Base-by-base conservation (phyloP, 495 filamentous ascomycete genomes). In the Astrothelium macrocarpum region DNA sequence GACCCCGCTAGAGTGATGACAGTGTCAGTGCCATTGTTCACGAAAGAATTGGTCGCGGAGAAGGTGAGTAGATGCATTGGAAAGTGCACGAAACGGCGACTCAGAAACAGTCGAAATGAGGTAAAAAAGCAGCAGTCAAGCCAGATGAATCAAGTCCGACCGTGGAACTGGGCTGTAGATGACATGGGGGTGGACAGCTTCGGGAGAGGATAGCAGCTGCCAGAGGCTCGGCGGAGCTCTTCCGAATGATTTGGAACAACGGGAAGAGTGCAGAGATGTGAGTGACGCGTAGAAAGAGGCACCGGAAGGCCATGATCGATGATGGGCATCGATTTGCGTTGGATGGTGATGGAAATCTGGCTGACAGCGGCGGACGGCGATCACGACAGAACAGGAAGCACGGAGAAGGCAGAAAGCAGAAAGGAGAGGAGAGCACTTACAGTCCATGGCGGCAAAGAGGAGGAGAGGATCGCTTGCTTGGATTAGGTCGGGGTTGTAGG, bases 1-100 rank as follows among this genome's bases (percentile, higher is more conserved):
- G 74, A 72, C 68, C 68, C 71, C 66, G 75, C 75, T 77, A 62
- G 26, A 31, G 29, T 56, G 59, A 18, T 63, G 64, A 59, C 61
- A 64, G 60, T 62, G 74, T 76, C 70, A 77, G 73, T 70, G 70
- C 12, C 25, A 56, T 29, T 56, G 49, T 56, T 56, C 49, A 56
- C 26, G 23, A 26, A 29, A 32, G 58, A 42, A 49, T 65, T 26
- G 20, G 64, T 70, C 71, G 68, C 66, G 28, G 18, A 34, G 46
- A 53, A 31, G 45, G 53, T 67, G 58, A 67, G 56, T 59, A 68
- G 61, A 61, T 72, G 66, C 65, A 60, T 42, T 68, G 65, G 59
- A 62, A 63, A 68, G 67, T 49, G 64, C 64, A 32, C 39, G 49
- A 63, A 28, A 46, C 71, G 43, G 75, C 75, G 75, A 76, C 70